Base-by-base conservation (phyloP, 257 asterid species). In the Eustoma russellianum region DNA sequence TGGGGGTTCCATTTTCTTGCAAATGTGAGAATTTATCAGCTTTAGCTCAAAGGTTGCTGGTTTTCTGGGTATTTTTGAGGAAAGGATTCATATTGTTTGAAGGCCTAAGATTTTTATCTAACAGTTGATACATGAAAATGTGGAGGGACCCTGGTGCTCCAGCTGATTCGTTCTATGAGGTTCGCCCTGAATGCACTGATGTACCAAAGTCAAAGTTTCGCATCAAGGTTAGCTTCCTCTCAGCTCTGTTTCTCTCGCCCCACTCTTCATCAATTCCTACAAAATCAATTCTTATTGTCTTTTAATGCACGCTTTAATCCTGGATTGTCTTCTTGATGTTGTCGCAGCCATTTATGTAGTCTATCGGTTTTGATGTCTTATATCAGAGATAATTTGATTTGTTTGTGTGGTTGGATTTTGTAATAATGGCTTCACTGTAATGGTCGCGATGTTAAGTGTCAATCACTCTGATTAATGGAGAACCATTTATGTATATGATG, bases 121-220 rank as follows among this genome's bases (percentile, higher is more conserved):
- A 34, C 24, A 8, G 7, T 13, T 5, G 17, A 41, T 13, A 53
- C 19, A 17, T 30, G 28, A 52, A 52, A 38, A 87, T 91, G 88
- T 87, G 98, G 98, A 77, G 78, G 77, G 87, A 64, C 54, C 69
- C 66, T 15, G 96, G 98, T 58, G 74, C 92, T 53, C 77, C 98
- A 43, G 90, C 89, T 55, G 96, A 91, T 76, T 76, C 93, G 11
- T 87, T 75, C 64, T 91, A 91, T 66, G 76, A 80, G 77, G 86
- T 84, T 50, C 83, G 95, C 15, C 77, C 94, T 38, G 96, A 91
- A 63, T 91, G 86, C 62, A 60, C 75, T 5, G 89, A 87, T 76
- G 92, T 84, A 51, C 92, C 96, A 5, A 63, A 80, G 62, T 82
- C 94, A 85, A 91, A 81, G 79, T 91, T 91, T 56, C 77, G 94